Conservation (phyloP, 2,329 filamentous ascomycete species). For the Diaporthe humulicola region DNA sequence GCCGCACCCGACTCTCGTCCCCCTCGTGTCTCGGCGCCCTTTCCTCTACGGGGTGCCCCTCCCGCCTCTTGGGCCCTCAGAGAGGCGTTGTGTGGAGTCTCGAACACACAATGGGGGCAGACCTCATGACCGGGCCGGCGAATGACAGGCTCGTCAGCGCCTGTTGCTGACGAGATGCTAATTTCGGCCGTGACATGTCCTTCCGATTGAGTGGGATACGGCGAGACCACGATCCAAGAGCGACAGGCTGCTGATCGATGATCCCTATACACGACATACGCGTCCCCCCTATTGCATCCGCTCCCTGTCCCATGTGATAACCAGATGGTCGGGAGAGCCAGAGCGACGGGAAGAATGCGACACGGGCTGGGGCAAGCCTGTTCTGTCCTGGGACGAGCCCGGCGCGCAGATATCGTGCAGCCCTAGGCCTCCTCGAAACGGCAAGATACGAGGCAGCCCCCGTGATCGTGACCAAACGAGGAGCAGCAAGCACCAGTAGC, state of each 20-base stretch:
- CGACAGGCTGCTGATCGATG: slow-evolving; percentile 16
- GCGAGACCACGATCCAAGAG: background rate
- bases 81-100: background rate
- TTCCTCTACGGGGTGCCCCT: background rate
- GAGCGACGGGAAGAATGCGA: slow-evolving; percentile 19
- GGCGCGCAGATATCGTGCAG: background rate
- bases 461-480: background rate
- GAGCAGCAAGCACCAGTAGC: background rate
- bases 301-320: slow-evolving; percentile 38
- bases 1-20: slow-evolving; percentile 14
- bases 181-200: slow-evolving; percentile 22
- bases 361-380: background rate
- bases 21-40: slow-evolving; percentile 27
- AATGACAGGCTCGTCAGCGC: background rate
- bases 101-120: background rate
- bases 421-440: slow-evolving; percentile 8
- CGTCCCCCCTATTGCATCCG: slow-evolving; percentile 32
- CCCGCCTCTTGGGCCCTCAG: slow-evolving; percentile 13
- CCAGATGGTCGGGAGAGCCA: slow-evolving; percentile 36
- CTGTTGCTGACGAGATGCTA: background rate
- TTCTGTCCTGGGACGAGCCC: background rate
- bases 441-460: slow-evolving; percentile 31
- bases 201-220: slow-evolving; percentile 24
- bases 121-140: background rate
- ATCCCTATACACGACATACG: slow-evolving; percentile 30